These are phyloP conservation scores for Clonostachys sp. DNA, from an alignment of 2,329 filamentous ascomycete genomes.

Conservation along the genomic window DNA sequence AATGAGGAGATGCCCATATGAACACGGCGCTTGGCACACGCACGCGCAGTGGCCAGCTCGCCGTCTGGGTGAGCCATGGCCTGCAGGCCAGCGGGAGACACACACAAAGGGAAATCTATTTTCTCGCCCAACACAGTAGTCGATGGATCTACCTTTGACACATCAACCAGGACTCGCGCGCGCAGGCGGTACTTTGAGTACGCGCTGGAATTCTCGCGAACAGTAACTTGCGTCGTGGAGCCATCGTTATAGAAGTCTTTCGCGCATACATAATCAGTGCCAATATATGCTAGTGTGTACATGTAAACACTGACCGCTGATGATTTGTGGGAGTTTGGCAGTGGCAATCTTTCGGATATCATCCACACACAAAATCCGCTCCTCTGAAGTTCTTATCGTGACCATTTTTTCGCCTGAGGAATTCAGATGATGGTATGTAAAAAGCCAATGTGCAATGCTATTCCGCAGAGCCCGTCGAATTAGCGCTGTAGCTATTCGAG, in stretches of 20 bases:
- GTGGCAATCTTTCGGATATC: no score
- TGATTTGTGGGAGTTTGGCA: no score
- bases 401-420: no score
- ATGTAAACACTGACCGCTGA: no score
- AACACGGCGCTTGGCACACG: conserved; percentile 30
- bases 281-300: no score
- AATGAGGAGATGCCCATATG: conserved; percentile 43
- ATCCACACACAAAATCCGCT: no score
- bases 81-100: conserved; percentile 47
- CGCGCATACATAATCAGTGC: neutral
- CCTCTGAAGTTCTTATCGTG: no score
- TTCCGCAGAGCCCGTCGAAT: no score
- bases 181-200: neutral
- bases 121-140: neutral
- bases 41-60: conserved; percentile 40
- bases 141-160: neutral
- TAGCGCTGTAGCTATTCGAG: no score
- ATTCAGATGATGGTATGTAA: no score
- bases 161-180: neutral
- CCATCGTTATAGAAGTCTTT: neutral
- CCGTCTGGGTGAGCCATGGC: conserved; percentile 45
- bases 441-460: no score
- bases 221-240: neutral
- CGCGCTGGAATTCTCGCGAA: neutral
- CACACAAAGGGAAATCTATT: conserved; percentile 37